Percentiles rank a stretch among this genome's conserved stretches.
Evolutionary conservation across 495 filamentous ascomycete genomes (phyloP).

Genomic region (Penicillium canescens): DNA sequence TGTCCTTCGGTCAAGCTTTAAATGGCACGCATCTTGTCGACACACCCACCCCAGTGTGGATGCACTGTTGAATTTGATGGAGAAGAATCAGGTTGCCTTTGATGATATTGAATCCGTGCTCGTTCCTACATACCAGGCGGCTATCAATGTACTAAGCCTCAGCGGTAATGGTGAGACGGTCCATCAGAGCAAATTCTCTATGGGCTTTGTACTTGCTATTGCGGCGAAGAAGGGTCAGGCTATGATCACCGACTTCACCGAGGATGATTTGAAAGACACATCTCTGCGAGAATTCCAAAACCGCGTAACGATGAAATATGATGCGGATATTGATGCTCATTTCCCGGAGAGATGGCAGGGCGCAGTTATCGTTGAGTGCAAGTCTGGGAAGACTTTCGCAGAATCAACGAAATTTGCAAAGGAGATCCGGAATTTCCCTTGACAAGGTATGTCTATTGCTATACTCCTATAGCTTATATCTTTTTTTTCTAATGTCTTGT

Average conservation of each 20-base stretch:
- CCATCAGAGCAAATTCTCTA: slow-evolving; percentile 41
- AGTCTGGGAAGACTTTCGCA: slow-evolving; percentile 24
- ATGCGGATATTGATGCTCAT: slow-evolving; percentile 28
- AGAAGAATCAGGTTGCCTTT: slow-evolving; percentile 25
- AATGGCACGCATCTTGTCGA: slow-evolving; percentile 40
- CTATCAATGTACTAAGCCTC: slow-evolving; percentile 32
- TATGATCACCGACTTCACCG: slow-evolving; percentile 38
- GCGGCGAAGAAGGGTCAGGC: slow-evolving; percentile 37
- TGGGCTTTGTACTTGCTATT: slow-evolving; percentile 41
- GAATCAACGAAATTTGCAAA: slow-evolving; percentile 32
- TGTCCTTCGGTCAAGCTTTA: slow-evolving; percentile 34
- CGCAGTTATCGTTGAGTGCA: slow-evolving; percentile 29
- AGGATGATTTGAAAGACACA: slow-evolving; percentile 26
- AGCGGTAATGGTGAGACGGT: slow-evolving; percentile 33
- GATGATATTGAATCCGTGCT: slow-evolving; percentile 33
- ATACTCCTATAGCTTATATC: not conserved
- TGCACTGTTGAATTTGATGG: slow-evolving; percentile 31
- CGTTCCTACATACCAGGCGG: slow-evolving; percentile 33
- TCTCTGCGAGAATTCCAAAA: slow-evolving; percentile 29
- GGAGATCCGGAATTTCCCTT: slow-evolving; percentile 33
- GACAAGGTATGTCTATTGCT: slow-evolving; percentile 23
- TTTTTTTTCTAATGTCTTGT: not conserved
- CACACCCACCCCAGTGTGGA: slow-evolving; percentile 40
- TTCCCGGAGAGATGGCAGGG: slow-evolving; percentile 36
- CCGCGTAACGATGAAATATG: slow-evolving; percentile 30